Evolutionary conservation across 768 basidiomycete genomes (phyloP), one percentile per base, ranked within the genome.

Genomic region (Lentinula guzmanii): DNA sequence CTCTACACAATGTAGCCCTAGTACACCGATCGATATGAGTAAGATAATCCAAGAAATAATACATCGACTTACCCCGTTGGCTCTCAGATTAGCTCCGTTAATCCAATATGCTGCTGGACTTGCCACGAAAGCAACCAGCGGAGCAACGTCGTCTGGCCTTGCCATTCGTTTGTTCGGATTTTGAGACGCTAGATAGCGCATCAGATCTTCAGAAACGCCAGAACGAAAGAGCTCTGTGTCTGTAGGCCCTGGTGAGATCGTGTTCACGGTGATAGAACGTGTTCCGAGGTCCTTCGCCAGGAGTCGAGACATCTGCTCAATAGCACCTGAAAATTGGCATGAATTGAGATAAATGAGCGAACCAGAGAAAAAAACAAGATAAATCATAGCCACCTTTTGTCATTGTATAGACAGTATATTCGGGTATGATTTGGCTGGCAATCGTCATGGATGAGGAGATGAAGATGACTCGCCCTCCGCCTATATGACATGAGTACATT

Each of bases 251-350:
- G 83, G 82, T 1, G 82, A 79, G 59, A 86, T 70, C 18, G 78
- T 79, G 71, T 86, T 86, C 42, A 84, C 83, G 0, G 82, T 85
- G 64, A 86, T 77, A 11, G 81, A 82, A 9, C 74, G 70, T 10
- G 70, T 64, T 3, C 82, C 84, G n/a, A 85, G 75, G 62, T 86
- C 83, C 62, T 86, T 84, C 5, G 84, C 79, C 15, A 86, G 77
- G 24, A 84, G 79, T 15, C 84, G 79, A 37, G 79, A 71, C 48
- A 85, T 73, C 63, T 86, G 85, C 67, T 86, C 84, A 58, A 86
- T 74, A 1, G 85, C 84, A 41, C 82, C 85, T 69, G 54, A 37
- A 39, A 56, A 34, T 41, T 18, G 10, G 10, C 16, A 18, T 24
- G 11, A 58, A 31, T 59, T 33, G 2, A 8, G 7, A 13, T 8